Base-by-base conservation (phyloP, 2,329 filamentous ascomycete genomes). In the Grosmannia serpens region DNA sequence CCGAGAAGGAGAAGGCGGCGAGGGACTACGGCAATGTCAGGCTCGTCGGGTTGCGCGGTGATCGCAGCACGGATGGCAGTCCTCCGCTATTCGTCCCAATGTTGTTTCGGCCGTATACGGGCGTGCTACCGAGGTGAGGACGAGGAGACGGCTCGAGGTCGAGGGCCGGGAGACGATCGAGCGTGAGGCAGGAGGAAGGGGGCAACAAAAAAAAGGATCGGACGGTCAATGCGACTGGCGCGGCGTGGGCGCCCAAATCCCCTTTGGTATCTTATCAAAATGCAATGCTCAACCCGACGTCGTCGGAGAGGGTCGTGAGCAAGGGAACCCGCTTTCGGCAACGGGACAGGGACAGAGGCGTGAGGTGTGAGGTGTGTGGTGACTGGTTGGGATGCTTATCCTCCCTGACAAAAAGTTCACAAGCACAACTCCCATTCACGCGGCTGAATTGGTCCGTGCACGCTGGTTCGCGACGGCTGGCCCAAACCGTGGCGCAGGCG, bases 381-480 rank as follows among this genome's bases (percentile, higher is more conserved):
- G 33, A 13, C 13, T n/a, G 33, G 38, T 22, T 29, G 31, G 8
- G 17, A 31, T 55, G 53, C 53, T n/a, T 24, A 31, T 17, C 26
- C 47, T 35, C 50, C 26, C 15, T 33, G 26, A 17, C 54, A 56
- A 50, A 56, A 50, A 49, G 52, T 53, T 26, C 22, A 24, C 10
- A 27, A 24, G 35, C 35, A 38, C 35, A 11, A 49, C 26, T 22
- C 24, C 22, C 15, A 13, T 49, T 26, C 47, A 54, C 49, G 56
- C 56, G 41, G 56, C 56, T 53, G 41, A 49, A 29, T 5, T 49
- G 51, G 56, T 55, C 57, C 41, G 57, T 58, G 57, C 57, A 33
- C 56, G 35, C 24, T 15, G 27, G 41, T 31, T 52, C 46, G 46
- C 31, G 52, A 26, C 27, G 7, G 15, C 20, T 55, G 38, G 29